These are phyloP conservation scores for Neonectria ditissima DNA, from an alignment of 2,329 filamentous ascomycete species.

Conservation along the genomic window DNA sequence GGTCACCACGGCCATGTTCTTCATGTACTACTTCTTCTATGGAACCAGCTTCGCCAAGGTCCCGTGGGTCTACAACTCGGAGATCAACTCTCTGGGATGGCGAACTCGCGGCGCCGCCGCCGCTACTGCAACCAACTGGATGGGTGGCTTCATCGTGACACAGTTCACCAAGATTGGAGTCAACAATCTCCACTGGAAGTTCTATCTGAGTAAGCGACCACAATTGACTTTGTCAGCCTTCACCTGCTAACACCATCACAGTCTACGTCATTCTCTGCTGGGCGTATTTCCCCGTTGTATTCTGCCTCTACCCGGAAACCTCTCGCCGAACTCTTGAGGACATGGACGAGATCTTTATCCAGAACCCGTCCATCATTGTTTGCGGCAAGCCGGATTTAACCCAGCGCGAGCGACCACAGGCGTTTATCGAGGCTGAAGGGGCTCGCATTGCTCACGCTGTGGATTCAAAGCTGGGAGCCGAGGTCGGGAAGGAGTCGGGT, in stretches of 20 bases:
- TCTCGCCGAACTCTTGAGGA: slow-evolving; percentile 60
- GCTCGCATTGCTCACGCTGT: slow-evolving; percentile 42
- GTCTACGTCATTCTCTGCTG: slow-evolving; percentile 51
- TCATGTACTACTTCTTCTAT: slow-evolving; percentile 57
- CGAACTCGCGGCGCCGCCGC: slow-evolving; percentile 56
- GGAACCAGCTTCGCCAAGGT: slow-evolving; percentile 54
- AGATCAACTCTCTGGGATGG: slow-evolving; percentile 57
- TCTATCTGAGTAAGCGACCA: slow-evolving; percentile 54
- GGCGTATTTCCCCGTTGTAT: slow-evolving; percentile 55
- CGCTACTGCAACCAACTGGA: slow-evolving; percentile 59
- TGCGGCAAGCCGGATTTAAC: slow-evolving; percentile 49
- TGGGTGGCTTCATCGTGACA: slow-evolving; percentile 56
- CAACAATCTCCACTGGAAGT: slow-evolving; percentile 55
- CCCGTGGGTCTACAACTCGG: slow-evolving; percentile 57
- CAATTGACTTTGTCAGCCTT: rapidly evolving
- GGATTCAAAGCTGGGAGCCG: slow-evolving; percentile 3
- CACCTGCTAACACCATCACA: slow-evolving; percentile 14
- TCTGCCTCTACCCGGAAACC: slow-evolving; percentile 64
- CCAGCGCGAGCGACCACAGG: slow-evolving; percentile 51
- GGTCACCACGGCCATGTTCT: slow-evolving; percentile 56
- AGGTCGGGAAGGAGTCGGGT: neutral
- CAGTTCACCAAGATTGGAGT: slow-evolving; percentile 59
- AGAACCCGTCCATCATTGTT: slow-evolving; percentile 47
- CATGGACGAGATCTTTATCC: slow-evolving; percentile 58
- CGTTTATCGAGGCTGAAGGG: slow-evolving; percentile 51